A percentile compares a stretch with the other conserved stretches of the same genome.
Evolutionary conservation across 2,329 filamentous ascomycete species (phyloP).

Genomic region (Pseudogymnoascus sp.): DNA sequence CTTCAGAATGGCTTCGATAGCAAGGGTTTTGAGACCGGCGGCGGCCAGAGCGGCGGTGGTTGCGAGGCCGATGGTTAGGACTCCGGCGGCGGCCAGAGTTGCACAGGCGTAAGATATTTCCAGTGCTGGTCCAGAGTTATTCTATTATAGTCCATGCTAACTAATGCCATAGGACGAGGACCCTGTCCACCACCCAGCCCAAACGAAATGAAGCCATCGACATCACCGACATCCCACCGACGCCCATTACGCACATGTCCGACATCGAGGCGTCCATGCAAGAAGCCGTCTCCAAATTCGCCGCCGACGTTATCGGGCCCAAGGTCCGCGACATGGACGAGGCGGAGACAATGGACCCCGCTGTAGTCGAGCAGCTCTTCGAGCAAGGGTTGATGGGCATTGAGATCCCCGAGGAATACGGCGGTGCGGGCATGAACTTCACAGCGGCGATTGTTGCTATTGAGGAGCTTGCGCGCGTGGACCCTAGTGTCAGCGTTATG

Average conservation of each 20-base stretch:
- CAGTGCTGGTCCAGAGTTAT: not conserved
- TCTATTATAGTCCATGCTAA: not conserved
- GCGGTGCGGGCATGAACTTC: constrained; percentile 98
- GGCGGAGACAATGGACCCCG: constrained; percentile 83
- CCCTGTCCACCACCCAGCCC: constrained; percentile 51
- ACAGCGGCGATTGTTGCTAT: constrained; percentile 93
- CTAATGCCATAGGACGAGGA: constrained; percentile 32
- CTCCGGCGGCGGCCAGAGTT: constrained; percentile 29
- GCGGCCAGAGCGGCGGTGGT: constrained; percentile 31
- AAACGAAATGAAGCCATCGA: constrained; percentile 47
- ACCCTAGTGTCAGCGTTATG: constrained; percentile 90
- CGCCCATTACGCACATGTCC: constrained; percentile 85
- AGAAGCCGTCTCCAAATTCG: constrained; percentile 85
- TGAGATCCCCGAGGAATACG: constrained; percentile 95
- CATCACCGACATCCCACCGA: constrained; percentile 72
- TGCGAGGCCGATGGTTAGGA: constrained; percentile 32
- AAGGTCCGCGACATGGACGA: constrained; percentile 97
- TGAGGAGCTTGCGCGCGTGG: constrained; percentile 87
- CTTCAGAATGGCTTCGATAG: constrained; percentile 41
- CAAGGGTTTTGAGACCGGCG: constrained; percentile 37
- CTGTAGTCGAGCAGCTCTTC: constrained; percentile 83
- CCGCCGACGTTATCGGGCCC: constrained; percentile 77
- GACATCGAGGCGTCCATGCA: constrained; percentile 85
- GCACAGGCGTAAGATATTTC: constrained; percentile 31
- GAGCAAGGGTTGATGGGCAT: constrained; percentile 97